Evolutionary conservation across 441 rosid species (phyloP), one percentile per base, ranked within the genome.

Genomic region (Hura crepitans): DNA sequence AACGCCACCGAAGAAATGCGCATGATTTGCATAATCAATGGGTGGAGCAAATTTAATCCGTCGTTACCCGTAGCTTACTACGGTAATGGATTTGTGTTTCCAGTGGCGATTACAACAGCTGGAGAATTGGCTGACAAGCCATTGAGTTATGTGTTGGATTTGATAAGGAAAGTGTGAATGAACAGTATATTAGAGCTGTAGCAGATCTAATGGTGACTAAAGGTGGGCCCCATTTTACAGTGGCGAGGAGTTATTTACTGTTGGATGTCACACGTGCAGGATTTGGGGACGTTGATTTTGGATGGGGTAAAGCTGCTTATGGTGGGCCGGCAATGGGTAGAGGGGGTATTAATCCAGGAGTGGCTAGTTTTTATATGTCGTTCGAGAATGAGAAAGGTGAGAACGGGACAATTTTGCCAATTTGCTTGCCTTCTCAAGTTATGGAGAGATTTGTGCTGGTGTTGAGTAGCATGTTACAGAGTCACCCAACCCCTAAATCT

Each of bases 381-480:
- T 33, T 37, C n/a, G 54, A 53, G 79, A 81, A 79, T 56, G 57
- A 56, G 35, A 56, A 78, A 28, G 78, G 83, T 15, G 82, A 59
- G 47, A 71, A 47, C 0, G 87, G 82, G 6, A 71, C 66, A 6
- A 63, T 66, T n/a, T 60, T 79, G 51, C 78, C 79, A 0, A 43
- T 83, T 60, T 72, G 68, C 50, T 79, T 78, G 61, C 83, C 84
- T 0, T 68, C 62, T 1, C 50, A 27, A 2, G 80, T 81, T 0
- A 82, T 83, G 89, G 82, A 75, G 31, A 77, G 71, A 43, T 86
- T 86, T 51, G 77, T 30, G 11, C 23, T 43, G 47, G 82, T 81
- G 77, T 17, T 68, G 23, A 45, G 55, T 37, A 33, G 15, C 8
- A 60, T 73, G 75, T 28, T 71, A 4, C 33, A 58, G 20, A n/a